Evolutionary conservation across 768 basidiomycete genomes (phyloP), one percentile per base, ranked within the genome.

Genomic region (Suillus occidentalis): DNA sequence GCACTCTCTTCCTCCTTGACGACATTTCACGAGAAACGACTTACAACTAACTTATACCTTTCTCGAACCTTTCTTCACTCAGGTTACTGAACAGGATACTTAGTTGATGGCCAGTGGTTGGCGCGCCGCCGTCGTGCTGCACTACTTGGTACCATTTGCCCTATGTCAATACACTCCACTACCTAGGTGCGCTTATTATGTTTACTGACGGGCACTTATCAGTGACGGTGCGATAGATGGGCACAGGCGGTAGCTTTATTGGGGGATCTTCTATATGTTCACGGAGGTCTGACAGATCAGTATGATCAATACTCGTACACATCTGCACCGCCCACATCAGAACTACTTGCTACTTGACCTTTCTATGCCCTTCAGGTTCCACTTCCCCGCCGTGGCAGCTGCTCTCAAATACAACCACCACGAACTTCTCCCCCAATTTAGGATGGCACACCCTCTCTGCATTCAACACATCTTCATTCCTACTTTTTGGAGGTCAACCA

Each of bases 391-490:
- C 92, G 16, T 94, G 91, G 90, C 69, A 82, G 43, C 82, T 88
- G 60, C 67, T 91, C 62, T 81, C 80, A 60, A 80, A 79, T 63
- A 40, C 25, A 40, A 63, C 62, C 25, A 63, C 39, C 22, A 79
- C 83, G 39, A 70, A 77, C 2, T 83, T 84, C 66, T 74, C 78
- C 5, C 92, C 91, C 28, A 76, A 85, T 9, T 79, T 94, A 13
- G 86, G 90, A 13, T 95, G 92, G 90, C 91, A 94, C 72, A 87
- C 90, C 1, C 78, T 95, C 50, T 89, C 91, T 18, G 85, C 89
- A 5, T 84, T 85, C 77, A 84, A 85, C 62, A 76, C 81, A 18
- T 77, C 85, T 9, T 66, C 81, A 28, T 67, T 87, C 2, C 80
- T 95, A 4, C 74, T 89, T 16, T 93, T 95, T 65, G 95, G 95